These are phyloP conservation scores for Alternaria ventricosa DNA, from an alignment of 2,329 filamentous ascomycete genomes.

Conservation along the genomic window DNA sequence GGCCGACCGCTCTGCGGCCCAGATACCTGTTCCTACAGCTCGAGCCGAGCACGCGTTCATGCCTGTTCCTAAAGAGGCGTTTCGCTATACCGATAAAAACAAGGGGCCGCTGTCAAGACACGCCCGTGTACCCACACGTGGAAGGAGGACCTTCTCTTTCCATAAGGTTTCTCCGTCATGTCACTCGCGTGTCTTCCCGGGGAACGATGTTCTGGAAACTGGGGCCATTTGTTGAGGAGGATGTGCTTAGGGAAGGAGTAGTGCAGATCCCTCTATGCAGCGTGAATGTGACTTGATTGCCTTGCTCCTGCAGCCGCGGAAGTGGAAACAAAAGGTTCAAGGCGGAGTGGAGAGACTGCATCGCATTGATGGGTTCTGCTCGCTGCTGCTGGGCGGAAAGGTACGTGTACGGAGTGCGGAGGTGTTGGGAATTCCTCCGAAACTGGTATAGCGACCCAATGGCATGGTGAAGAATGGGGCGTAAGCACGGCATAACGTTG, in stretches of 20 bases:
- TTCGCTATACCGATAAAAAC: neutral
- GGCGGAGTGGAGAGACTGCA: neutral
- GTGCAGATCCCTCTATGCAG: neutral
- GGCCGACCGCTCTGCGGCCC: slow-evolving; percentile 2
- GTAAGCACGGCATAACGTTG: slow-evolving; percentile 10
- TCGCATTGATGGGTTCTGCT: slow-evolving; percentile 2
- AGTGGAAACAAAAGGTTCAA: neutral
- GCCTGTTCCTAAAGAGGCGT: neutral
- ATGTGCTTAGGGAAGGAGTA: neutral
- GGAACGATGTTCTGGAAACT: slow-evolving; percentile 12
- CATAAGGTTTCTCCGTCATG: slow-evolving; percentile 2
- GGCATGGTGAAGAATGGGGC: neutral
- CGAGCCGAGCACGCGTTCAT: slow-evolving; percentile 8
- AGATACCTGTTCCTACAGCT: slow-evolving; percentile 12
- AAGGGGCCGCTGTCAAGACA: neutral
- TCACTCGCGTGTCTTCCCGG: slow-evolving; percentile 10
- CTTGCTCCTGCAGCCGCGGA: neutral
- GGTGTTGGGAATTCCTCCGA: neutral
- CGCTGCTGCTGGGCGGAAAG: slow-evolving; percentile 1
- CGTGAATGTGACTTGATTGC: neutral
- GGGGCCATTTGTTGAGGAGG: slow-evolving; percentile 6
- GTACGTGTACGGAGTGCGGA: slow-evolving; percentile 1
- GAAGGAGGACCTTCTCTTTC: slow-evolving; percentile 9
- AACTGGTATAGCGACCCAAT: neutral
- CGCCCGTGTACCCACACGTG: slow-evolving; percentile 1